Evolutionary conservation across 805 yeast genomes (phyloP).

Genomic region (Candida sanyiensis): DNA sequence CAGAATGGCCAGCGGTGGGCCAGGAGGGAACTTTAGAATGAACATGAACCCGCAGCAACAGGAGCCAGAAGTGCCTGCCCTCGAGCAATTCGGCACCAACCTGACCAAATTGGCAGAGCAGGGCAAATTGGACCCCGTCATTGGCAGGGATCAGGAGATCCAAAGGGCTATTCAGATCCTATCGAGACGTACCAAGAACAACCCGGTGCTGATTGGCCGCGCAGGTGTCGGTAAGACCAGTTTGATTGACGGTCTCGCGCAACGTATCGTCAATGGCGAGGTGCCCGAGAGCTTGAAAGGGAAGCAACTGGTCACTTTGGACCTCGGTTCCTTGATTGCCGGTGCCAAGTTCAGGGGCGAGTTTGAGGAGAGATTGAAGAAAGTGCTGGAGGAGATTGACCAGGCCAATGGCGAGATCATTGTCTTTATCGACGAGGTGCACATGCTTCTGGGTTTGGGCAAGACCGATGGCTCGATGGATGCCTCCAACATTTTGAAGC

Average conservation of each 20-base stretch:
- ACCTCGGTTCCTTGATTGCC: conserved; percentile 81
- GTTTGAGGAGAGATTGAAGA: conserved; percentile 84
- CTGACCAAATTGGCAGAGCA: conserved; percentile 80
- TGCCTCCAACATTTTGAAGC: conserved; percentile 89
- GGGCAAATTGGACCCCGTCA: conserved; percentile 93
- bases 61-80: conserved; percentile 59
- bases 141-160: conserved; percentile 94
- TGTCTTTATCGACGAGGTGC: conserved; percentile 87
- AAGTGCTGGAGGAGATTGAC: conserved; percentile 77
- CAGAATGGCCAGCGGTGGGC: conserved; percentile 17
- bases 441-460: conserved; percentile 83
- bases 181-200: conserved; percentile 89
- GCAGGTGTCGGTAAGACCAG: conserved; percentile 99
- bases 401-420: conserved; percentile 70
- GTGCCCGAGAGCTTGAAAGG: conserved; percentile 93
- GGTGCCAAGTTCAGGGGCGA: conserved; percentile 97
- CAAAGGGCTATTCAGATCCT: conserved; percentile 87
- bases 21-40: conserved; percentile 23
- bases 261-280: conserved; percentile 82
- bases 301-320: conserved; percentile 77
- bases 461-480: conserved; percentile 94
- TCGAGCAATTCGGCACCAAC: conserved; percentile 81
- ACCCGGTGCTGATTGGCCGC: conserved; percentile 90
- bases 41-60: conserved; percentile 40
- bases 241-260: conserved; percentile 94